Base-by-base conservation (phyloP, 345 rosid genomes). In the Pistacia vera region DNA sequence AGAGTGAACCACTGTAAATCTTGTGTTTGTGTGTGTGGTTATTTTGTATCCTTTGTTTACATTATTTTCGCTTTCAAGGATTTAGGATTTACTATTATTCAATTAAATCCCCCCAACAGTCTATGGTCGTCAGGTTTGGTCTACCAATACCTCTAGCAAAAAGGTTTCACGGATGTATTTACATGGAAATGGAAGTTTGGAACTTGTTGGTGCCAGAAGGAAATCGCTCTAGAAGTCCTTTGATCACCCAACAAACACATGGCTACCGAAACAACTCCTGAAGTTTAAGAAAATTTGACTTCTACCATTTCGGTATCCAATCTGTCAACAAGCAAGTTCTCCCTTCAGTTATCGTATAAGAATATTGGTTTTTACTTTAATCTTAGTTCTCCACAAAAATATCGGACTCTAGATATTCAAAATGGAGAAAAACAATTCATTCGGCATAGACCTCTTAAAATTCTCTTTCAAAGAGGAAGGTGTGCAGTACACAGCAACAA, bases 101-200 rank as follows among this genome's bases (percentile, higher is more conserved):
- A n/a, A n/a, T n/a, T n/a, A n/a, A n/a, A n/a, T n/a, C n/a, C n/a
- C n/a, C n/a, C n/a, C n/a, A n/a, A n/a, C n/a, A n/a, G n/a, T n/a
- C n/a, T n/a, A 73, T 35, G 73, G 68, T 17, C 41, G 54, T 36
- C 17, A 0, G 0, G 73, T 63, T 20, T 81, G 83, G 78, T 73
- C 75, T 3, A 36, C 81, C 0, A 16, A 38, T 7, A 51, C 79
- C 49, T 33, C 71, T 18, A n/a, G 57, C 12, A 28, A 4, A 2
- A 55, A 60, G 3, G 49, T 75, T 59, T n/a, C 33, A 25, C 35
- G 17, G 9, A 70, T 80, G 63, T 20, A 60, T 11, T 44, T 80
- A 10, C 35, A 36, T 4, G 68, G 65, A 12, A 63, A 58, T 48
- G 83, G 76, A 6, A 60, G 51, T 41, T 71, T 80, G 68, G 51